Conservation (phyloP, 2,329 filamentous ascomycete genomes). For the Drechslerella dactyloides region DNA sequence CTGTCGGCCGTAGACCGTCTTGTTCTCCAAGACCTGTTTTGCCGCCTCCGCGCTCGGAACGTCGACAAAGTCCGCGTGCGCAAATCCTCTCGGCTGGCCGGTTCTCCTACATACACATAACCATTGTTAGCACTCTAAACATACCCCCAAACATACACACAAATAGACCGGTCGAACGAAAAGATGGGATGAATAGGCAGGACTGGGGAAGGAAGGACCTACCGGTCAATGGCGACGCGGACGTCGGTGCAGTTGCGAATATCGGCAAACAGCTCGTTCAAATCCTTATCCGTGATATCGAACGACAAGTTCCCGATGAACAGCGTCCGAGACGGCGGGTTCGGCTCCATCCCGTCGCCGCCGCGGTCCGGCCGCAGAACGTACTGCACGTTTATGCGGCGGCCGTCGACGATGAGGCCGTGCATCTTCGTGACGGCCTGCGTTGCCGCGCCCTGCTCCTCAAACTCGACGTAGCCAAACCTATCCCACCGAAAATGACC, state of each 20-base stretch:
- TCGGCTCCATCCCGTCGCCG: conserved; percentile 52
- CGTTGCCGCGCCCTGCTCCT: conserved; percentile 63
- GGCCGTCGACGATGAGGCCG: conserved; percentile 68
- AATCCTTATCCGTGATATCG: conserved; percentile 81
- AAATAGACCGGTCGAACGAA: conserved; percentile 7
- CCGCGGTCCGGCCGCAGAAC: conserved; percentile 58
- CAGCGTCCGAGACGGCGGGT: conserved; percentile 69
- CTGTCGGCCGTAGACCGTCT: conserved; percentile 69
- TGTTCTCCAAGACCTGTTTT: conserved; percentile 64
- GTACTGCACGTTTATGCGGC: conserved; percentile 69
- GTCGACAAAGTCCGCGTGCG: conserved; percentile 79
- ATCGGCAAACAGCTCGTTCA: conserved; percentile 76
- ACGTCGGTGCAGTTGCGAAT: conserved; percentile 75
- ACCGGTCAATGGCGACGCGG: conserved; percentile 77
- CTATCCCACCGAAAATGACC: conserved; percentile 57
- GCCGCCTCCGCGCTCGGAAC: conserved; percentile 70
- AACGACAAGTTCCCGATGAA: conserved; percentile 88
- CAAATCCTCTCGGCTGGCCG: conserved; percentile 81
- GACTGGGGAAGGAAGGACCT: conserved; percentile 7
- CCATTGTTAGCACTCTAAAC: background rate
- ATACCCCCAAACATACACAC: background rate
- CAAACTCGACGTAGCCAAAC: conserved; percentile 72
- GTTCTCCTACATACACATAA: conserved; percentile 63
- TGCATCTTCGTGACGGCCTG: conserved; percentile 67
- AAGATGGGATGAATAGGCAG: background rate